Conservation (phyloP, 2,329 filamentous ascomycete genomes). For the Trichophaea hybrida region DNA sequence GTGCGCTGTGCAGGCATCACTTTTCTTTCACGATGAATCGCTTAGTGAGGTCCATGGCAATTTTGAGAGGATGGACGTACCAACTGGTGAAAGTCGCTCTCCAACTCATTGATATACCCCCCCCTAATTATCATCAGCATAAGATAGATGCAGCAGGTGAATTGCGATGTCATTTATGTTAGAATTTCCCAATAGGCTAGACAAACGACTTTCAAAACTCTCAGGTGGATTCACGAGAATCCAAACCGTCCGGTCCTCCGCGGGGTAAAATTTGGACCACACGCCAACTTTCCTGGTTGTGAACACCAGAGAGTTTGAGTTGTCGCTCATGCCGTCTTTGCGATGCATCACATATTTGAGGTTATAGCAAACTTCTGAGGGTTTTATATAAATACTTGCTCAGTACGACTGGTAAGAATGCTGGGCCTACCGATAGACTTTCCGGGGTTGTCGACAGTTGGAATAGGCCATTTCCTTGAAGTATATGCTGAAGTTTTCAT, state of each 20-base stretch:
- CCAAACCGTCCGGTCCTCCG: constrained; percentile 1
- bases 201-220: not conserved
- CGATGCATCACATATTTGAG: not conserved
- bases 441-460: not conserved
- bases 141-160: not conserved
- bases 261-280: constrained; percentile 4
- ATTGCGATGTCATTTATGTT: not conserved
- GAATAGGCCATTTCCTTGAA: not conserved
- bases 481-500: constrained; percentile 7
- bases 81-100: constrained; percentile 1
- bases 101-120: constrained; percentile 7
- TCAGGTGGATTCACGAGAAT: constrained; percentile 8
- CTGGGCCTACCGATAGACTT: not conserved
- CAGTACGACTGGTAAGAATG: not conserved
- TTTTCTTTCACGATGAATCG: not conserved
- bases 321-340: not conserved
- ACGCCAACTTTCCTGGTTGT: constrained; percentile 5
- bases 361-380: constrained; percentile 8
- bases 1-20: not conserved
- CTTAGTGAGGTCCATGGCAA: not conserved
- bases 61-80: not conserved
- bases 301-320: not conserved
- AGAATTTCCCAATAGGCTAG: not conserved
- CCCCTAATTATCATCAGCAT: not conserved
- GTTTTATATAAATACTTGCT: too few species aligned